Conservation (phyloP, 306 rosid species). For the Oemleria cerasiformis region DNA sequence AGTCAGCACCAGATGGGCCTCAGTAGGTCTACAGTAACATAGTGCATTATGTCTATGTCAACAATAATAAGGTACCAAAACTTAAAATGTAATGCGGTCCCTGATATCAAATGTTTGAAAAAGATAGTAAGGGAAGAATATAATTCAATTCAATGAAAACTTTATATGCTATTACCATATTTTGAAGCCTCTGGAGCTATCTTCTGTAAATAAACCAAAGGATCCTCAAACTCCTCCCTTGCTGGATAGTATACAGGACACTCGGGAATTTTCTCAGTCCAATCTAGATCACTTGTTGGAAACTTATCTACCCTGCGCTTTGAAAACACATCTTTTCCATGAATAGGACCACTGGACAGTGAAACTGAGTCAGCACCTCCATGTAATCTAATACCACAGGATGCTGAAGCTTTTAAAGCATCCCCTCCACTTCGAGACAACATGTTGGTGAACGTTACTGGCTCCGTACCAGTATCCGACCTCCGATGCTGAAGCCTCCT, state of each 20-base stretch:
- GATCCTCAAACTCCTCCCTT: constrained; percentile 89
- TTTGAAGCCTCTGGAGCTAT: constrained; percentile 93
- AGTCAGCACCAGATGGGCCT: background rate
- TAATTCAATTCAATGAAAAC: too few species aligned
- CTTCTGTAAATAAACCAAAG: constrained; percentile 85
- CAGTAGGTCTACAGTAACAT: too few species aligned
- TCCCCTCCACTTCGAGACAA: constrained; percentile 92
- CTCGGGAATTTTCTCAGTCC: constrained; percentile 78
- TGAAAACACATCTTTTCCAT: constrained; percentile 39
- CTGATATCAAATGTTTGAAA: too few species aligned
- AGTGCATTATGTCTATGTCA: too few species aligned
- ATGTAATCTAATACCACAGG: constrained; percentile 65
- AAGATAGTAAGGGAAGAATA: too few species aligned
- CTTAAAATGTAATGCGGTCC: too few species aligned
- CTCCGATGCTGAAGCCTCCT: constrained; percentile 78
- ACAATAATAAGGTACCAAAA: too few species aligned
- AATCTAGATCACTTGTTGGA: constrained; percentile 72
- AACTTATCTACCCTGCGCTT: constrained; percentile 86
- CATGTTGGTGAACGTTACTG: constrained; percentile 41
- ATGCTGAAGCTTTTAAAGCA: constrained; percentile 68
- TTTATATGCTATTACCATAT: too few species aligned
- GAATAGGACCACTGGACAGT: constrained; percentile 22
- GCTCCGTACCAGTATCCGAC: constrained; percentile 39
- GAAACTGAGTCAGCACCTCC: constrained; percentile 42
- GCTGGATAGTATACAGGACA: constrained; percentile 93